Conservation (phyloP, 768 basidiomycete genomes). For the Lentinula boryana region DNA sequence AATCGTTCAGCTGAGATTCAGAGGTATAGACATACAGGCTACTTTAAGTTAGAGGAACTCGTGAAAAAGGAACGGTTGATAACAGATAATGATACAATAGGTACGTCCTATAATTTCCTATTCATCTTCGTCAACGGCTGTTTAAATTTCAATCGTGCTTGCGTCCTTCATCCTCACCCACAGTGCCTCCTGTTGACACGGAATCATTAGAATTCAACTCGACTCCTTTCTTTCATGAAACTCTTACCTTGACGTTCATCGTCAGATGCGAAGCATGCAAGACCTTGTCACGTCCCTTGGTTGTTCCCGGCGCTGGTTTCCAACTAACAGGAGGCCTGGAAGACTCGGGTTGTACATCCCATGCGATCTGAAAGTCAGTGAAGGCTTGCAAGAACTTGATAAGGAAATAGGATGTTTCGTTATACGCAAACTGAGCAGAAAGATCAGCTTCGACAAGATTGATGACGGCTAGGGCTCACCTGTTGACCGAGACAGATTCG, state of each 20-base stretch:
- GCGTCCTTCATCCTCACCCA: slow-evolving; percentile 29
- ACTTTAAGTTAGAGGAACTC: too few species aligned
- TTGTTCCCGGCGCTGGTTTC: slow-evolving; percentile 25
- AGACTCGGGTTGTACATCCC: slow-evolving; percentile 35
- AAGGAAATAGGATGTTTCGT: slow-evolving; percentile 60
- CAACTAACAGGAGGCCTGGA: slow-evolving; percentile 41
- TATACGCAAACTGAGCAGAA: slow-evolving; percentile 50
- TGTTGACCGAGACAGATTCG: slow-evolving; percentile 49
- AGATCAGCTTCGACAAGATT: not conserved
- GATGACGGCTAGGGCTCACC: slow-evolving; percentile 16
- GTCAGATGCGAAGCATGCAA: slow-evolving; percentile 47
- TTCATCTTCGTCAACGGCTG: not conserved
- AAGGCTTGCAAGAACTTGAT: slow-evolving; percentile 54
- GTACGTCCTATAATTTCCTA: not conserved
- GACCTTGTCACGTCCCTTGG: slow-evolving; percentile 40
- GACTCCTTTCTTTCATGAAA: not conserved
- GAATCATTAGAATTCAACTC: not conserved
- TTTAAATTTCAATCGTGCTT: not conserved
- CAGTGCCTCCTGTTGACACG: slow-evolving; percentile 21
- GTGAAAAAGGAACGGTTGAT: too few species aligned
- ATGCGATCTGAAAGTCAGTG: slow-evolving; percentile 36
- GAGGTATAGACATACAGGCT: too few species aligned
- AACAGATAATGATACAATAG: not conserved
- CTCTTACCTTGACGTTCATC: slow-evolving; percentile 39
- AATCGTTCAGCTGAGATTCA: too few species aligned